Evolutionary conservation across 148 eudicot species (phyloP).

Genomic region (Chenopodium berlandieri): DNA sequence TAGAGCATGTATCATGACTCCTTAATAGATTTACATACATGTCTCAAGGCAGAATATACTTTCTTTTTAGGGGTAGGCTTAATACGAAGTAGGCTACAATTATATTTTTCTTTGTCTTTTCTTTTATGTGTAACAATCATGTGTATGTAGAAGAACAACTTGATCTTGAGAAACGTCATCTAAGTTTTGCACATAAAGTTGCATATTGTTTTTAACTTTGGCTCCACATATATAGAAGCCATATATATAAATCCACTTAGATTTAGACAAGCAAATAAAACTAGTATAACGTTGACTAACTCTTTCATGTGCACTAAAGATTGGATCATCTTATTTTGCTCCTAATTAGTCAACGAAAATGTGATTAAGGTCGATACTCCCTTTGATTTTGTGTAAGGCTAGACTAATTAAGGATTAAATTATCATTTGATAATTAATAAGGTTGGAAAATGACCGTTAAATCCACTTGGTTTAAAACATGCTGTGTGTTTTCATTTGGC

Average conservation of each 20-base stretch:
- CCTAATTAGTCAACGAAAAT: background rate
- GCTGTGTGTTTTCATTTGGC: background rate
- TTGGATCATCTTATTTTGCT: background rate
- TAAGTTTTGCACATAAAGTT: background rate
- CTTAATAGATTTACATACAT: too few species aligned
- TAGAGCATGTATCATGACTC: too few species aligned
- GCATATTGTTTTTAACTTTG: background rate
- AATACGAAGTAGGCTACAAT: too few species aligned
- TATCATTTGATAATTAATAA: background rate
- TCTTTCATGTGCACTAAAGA: conserved; percentile 14
- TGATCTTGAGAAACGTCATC: background rate
- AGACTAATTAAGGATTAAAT: background rate
- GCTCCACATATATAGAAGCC: background rate
- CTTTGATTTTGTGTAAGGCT: background rate
- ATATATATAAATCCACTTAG: background rate
- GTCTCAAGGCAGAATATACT: too few species aligned
- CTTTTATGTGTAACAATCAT: too few species aligned
- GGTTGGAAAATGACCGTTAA: background rate
- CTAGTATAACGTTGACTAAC: background rate
- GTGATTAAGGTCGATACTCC: conserved; percentile 15
- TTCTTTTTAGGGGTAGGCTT: too few species aligned
- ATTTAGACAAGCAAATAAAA: background rate
- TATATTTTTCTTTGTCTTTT: too few species aligned
- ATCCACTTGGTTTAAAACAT: background rate
- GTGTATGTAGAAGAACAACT: background rate